Conservation (phyloP, 164 flowering plant genomes). For the Annona cherimola region DNA sequence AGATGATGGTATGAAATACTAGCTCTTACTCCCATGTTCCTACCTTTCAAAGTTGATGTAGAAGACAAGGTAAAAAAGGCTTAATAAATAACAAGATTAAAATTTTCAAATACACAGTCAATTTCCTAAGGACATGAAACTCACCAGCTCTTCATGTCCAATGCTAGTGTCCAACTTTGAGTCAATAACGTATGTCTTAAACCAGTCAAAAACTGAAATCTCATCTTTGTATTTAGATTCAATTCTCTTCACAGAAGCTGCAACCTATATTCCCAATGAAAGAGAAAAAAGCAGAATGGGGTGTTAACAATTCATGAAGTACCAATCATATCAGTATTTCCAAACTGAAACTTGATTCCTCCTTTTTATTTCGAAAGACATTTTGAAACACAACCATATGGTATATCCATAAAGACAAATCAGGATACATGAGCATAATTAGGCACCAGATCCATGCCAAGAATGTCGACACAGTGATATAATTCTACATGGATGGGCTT, state of each 20-base stretch:
- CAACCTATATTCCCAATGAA: constrained; percentile 36
- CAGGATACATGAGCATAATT: too few species aligned
- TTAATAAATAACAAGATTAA: not conserved
- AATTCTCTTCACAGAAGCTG: constrained; percentile 48
- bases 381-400: too few species aligned
- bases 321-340: not conserved
- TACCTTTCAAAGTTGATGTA: not conserved
- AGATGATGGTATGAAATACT: not conserved
- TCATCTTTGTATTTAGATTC: constrained; percentile 42
- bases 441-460: too few species aligned
- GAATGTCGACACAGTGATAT: too few species aligned
- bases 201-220: constrained; percentile 75
- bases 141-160: constrained; percentile 80
- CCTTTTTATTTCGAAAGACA: too few species aligned
- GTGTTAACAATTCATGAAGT: not conserved
- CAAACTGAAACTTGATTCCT: too few species aligned
- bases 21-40: not conserved
- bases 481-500: too few species aligned
- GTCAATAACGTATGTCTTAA: constrained; percentile 54
- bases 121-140: constrained; percentile 15
- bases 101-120: not conserved
- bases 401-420: too few species aligned
- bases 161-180: constrained; percentile 73
- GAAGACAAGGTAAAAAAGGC: not conserved
- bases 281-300: not conserved